Evolutionary conservation across 106 monocot species (phyloP), one percentile per base, ranked within the genome.

Genomic region (Ottelia alismoides): DNA sequence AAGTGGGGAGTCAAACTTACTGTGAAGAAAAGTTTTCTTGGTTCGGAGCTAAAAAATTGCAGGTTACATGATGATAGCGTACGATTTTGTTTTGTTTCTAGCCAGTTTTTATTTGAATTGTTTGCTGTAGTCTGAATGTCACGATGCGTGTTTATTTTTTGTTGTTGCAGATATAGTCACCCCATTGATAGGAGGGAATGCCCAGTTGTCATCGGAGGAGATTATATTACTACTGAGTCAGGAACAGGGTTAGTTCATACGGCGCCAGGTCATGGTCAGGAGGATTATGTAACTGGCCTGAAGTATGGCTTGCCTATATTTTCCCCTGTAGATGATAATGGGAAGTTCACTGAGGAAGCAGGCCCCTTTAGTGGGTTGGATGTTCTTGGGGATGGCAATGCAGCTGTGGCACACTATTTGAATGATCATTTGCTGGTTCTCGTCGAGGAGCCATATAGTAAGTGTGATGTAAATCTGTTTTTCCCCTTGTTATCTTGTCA

Each of bases 161-260:
- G 20, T 20, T 3, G 20, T 49, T 11, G 9, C 71, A 98, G 96
- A 72, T 98, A 98, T 70, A 52, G 72, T 49, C 96, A 98, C 76
- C 96, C 96, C 18, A 47, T 98, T 49, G 66, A 77, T 65, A 78
- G 68, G 31, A 76, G 64, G 45, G 82, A 89, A 71, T 89, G 89
- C 56, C 82, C 96, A 61, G 96, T 98, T 67, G 78, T 98, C n/a
- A 70, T 89, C 30, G 96, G 96, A 20, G 96, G 96, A 25, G 89
- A 88, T 45, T 98, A 98, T 47, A 98, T 98, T 45, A 98, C 68
- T 45, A 98, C 82, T 55, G 89, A 98, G 30, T 85, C 96, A 27
- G 96, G 96, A 72, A 98, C 96, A 31, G 96, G 96, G n/a, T 79
- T 98, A 73, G 96, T 98, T 74, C 96, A 98, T 70, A 98, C 96